Conservation (phyloP, 495 filamentous ascomycete genomes). For the Penicillium alfredii region DNA sequence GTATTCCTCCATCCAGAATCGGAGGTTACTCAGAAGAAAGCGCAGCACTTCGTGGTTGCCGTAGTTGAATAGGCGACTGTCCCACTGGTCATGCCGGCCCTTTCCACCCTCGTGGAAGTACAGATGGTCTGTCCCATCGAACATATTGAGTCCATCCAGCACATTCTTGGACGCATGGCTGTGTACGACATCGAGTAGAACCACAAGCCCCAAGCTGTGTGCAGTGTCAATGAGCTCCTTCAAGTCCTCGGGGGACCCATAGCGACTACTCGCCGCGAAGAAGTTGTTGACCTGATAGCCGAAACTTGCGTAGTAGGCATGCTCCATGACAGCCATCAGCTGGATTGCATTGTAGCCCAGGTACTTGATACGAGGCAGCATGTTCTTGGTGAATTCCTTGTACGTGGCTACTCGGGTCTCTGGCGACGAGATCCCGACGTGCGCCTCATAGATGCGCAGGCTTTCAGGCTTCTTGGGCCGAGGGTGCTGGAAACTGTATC, state of each 20-base stretch:
- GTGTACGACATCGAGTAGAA: slow-evolving; percentile 93
- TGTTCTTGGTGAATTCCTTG: slow-evolving; percentile 91
- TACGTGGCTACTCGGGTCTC: slow-evolving; percentile 85
- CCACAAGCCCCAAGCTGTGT: slow-evolving; percentile 83
- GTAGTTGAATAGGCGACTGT: slow-evolving; percentile 95
- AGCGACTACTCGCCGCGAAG: slow-evolving; percentile 95
- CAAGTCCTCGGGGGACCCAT: slow-evolving; percentile 87
- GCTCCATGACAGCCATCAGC: slow-evolving; percentile 98
- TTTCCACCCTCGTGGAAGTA: slow-evolving; percentile 88
- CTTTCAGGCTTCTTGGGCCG: slow-evolving; percentile 80
- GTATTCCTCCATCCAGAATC: slow-evolving; percentile 99
- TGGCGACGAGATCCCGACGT: slow-evolving; percentile 93
- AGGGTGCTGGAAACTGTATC: slow-evolving; percentile 75
- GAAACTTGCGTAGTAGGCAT: slow-evolving; percentile 98
- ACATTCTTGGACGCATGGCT: slow-evolving; percentile 98
- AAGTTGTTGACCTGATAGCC: slow-evolving; percentile 98
- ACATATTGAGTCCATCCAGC: slow-evolving; percentile 86
- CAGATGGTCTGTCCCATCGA: slow-evolving; percentile 88
- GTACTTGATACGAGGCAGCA: slow-evolving; percentile 83
- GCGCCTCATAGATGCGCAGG: slow-evolving; percentile 91
- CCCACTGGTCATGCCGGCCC: slow-evolving; percentile 89
- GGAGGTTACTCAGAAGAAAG: slow-evolving; percentile 89
- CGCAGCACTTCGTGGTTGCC: slow-evolving; percentile 88
- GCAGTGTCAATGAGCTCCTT: slow-evolving; percentile 96
- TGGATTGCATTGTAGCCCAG: slow-evolving; percentile 97